These are phyloP conservation scores for Spizellomyces punctatus DNA, from an alignment of 192 early-diverging fungal species.

Conservation along the genomic window DNA sequence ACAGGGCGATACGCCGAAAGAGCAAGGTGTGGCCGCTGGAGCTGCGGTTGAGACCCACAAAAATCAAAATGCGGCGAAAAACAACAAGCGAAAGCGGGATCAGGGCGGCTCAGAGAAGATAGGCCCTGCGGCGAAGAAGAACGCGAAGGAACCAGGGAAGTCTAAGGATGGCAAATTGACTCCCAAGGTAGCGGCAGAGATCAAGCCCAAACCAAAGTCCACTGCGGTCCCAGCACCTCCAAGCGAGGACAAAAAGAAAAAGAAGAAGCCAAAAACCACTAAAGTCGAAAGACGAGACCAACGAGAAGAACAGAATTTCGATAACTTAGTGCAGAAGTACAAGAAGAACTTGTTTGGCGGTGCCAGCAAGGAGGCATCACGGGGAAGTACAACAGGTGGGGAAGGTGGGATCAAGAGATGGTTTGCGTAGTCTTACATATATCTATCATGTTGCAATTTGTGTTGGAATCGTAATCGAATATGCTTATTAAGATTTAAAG, in stretches of 20 bases:
- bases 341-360: slow-evolving; percentile 37
- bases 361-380: neutral
- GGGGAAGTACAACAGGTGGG: neutral
- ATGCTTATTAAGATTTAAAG: too few species aligned
- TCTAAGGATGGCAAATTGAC: neutral
- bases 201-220: too few species aligned
- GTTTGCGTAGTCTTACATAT: slow-evolving; percentile 9
- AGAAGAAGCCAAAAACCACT: slow-evolving; percentile 3
- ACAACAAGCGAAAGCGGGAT: slow-evolving; percentile 24
- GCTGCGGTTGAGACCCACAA: slow-evolving; percentile 19
- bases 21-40: slow-evolving; percentile 5
- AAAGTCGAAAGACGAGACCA: neutral
- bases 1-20: slow-evolving; percentile 4
- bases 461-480: neutral
- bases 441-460: neutral
- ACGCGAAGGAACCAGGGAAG: neutral
- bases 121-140: slow-evolving; percentile 5
- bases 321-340: slow-evolving; percentile 30
- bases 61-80: slow-evolving; percentile 6
- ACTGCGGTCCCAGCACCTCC: neutral
- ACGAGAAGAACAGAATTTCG: slow-evolving; percentile 27
- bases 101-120: slow-evolving; percentile 1
- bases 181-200: neutral
- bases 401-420: slow-evolving; percentile 25
- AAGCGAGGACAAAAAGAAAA: slow-evolving; percentile 1